A percentile compares a stretch with the other conserved stretches of the same genome.
Conservation (phyloP, 345 rosid genomes). For the Syzygium aromaticum region DNA sequence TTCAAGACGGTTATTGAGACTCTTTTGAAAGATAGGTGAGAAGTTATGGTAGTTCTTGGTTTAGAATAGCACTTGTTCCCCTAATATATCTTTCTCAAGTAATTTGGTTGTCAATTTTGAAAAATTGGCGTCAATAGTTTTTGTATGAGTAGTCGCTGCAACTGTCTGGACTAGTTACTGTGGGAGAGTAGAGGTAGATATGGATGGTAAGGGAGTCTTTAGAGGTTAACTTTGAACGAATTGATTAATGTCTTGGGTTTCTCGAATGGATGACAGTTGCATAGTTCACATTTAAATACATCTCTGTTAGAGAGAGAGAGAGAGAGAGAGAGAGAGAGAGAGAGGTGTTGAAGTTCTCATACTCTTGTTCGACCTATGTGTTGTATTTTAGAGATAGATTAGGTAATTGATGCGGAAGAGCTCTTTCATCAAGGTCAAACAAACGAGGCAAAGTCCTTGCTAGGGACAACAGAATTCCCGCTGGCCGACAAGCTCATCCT, state of each 20-base stretch:
- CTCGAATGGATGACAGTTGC: not conserved
- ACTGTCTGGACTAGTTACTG: not conserved
- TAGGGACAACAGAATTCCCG: slow-evolving; percentile 6
- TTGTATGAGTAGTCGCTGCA: not conserved
- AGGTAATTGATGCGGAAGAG: not conserved
- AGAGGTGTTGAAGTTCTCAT: not conserved
- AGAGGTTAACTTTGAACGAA: not conserved
- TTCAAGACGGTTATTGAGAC: not conserved
- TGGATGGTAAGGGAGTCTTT: not conserved
- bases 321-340: not conserved
- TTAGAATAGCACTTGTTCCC: not conserved
- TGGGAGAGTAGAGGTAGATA: not conserved
- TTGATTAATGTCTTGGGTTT: not conserved
- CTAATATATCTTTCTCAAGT: not conserved
- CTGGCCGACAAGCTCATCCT: slow-evolving; percentile 7
- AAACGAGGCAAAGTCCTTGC: not conserved
- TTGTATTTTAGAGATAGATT: not conserved
- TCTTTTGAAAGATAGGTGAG: not conserved
- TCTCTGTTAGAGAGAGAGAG: not conserved
- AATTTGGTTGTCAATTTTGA: not conserved
- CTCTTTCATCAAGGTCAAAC: not conserved
- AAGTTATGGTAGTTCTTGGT: not conserved
- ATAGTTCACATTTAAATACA: not conserved
- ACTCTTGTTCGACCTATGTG: not conserved
- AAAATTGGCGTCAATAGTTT: not conserved